These are phyloP conservation scores for Podospora pseudocomata DNA, from an alignment of 495 filamentous ascomycete genomes.

Conservation along the genomic window DNA sequence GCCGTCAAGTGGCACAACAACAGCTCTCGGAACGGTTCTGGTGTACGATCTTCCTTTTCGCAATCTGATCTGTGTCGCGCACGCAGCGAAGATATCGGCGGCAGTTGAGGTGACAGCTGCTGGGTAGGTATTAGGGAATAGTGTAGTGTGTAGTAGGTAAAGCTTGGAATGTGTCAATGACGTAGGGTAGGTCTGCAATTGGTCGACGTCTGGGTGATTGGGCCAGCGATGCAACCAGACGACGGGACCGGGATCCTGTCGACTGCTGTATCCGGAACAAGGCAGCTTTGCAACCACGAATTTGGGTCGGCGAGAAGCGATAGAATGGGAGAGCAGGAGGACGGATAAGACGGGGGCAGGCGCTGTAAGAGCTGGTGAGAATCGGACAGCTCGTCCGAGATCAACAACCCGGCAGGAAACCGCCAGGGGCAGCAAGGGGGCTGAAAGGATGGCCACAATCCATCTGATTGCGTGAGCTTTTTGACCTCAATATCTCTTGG, in stretches of 20 bases:
- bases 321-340: background rate
- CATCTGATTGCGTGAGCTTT: background rate
- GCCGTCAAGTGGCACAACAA: conserved; percentile 4
- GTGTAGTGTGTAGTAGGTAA: background rate
- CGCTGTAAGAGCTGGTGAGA: background rate
- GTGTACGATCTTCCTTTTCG: background rate
- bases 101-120: background rate
- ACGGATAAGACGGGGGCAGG: conserved; percentile 6
- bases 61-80: conserved; percentile 1
- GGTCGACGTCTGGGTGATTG: background rate
- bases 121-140: too few relatives aligned
- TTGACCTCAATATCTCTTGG: conserved; percentile 10
- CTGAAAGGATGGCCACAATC: background rate
- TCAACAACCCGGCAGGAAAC: conserved; percentile 7
- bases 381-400: conserved; percentile 8
- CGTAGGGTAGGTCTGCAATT: conserved; percentile 7
- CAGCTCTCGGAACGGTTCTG: background rate
- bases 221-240: background rate
- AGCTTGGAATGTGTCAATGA: conserved; percentile 6
- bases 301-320: background rate
- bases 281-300: conserved; percentile 7
- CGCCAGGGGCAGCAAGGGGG: conserved; percentile 6
- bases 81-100: background rate
- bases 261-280: conserved; percentile 7
- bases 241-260: background rate